Evolutionary conservation across 805 yeast species (phyloP).

Genomic region (Ascoidea tarda): DNA sequence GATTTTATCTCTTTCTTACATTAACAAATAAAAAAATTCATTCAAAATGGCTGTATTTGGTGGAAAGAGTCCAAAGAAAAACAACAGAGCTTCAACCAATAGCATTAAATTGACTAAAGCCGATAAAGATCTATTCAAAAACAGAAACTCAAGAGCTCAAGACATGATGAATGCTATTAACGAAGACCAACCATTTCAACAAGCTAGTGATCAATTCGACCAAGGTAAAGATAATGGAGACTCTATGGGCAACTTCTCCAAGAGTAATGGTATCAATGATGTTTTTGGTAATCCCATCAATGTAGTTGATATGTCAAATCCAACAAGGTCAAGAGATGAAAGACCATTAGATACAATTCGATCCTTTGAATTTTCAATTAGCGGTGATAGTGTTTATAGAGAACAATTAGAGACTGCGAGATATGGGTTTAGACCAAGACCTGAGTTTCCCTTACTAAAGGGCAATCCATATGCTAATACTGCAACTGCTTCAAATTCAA

Average conservation of each 20-base stretch:
- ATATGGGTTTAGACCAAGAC: conserved; percentile 79
- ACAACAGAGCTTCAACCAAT: conserved; percentile 13
- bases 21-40: conserved; percentile 50
- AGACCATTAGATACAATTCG: conserved; percentile 95
- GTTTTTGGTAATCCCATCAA: conserved; percentile 73
- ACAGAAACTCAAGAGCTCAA: conserved; percentile 28
- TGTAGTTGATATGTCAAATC: conserved; percentile 81
- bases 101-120: conserved; percentile 37
- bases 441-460: conserved; percentile 47
- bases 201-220: conserved; percentile 25
- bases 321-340: conserved; percentile 86
- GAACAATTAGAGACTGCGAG: conserved; percentile 70
- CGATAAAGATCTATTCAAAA: conserved; percentile 8
- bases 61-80: conserved; percentile 1
- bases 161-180: conserved; percentile 90
- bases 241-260: conserved; percentile 23
- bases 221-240: conserved; percentile 22
- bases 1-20: too few species aligned
- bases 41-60: not conserved
- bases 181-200: conserved; percentile 93
- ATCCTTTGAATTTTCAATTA: conserved; percentile 84
- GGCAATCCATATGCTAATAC: conserved; percentile 22
- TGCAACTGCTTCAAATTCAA: conserved; percentile 18
- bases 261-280: conserved; percentile 46
- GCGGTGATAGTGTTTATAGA: conserved; percentile 70